Conservation (phyloP, 306 rosid species). For the Prinsepia uniflora region DNA sequence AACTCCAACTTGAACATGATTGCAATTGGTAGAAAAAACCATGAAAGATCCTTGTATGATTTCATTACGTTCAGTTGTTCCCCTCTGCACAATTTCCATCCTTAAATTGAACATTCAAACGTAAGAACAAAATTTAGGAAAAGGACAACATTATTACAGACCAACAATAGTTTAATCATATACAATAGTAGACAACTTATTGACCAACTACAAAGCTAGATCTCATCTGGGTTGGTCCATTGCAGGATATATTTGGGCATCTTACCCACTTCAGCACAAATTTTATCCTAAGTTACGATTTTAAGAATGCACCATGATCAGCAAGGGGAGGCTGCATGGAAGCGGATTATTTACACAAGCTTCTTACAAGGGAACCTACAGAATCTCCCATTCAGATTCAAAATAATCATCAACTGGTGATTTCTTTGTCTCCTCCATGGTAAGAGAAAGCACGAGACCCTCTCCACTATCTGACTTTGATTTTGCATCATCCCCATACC, state of each 20-base stretch:
- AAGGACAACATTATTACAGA: background rate
- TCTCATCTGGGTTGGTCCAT: background rate
- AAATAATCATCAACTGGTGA: conserved; percentile 22
- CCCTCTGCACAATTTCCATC: background rate
- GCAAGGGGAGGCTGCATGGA: conserved; percentile 12
- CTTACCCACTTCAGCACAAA: background rate
- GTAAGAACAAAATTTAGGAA: background rate
- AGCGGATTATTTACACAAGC: conserved; percentile 32
- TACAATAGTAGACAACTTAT: background rate
- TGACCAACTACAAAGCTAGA: background rate
- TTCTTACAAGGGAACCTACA: conserved; percentile 31
- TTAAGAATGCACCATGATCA: conserved; percentile 21
- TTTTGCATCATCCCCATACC: conserved; percentile 33
- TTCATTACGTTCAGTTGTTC: background rate
- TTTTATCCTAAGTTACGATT: conserved; percentile 3
- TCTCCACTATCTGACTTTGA: conserved; percentile 21
- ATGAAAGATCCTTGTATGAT: background rate
- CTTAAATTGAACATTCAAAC: background rate
- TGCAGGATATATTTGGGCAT: background rate
- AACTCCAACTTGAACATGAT: background rate
- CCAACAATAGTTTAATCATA: background rate
- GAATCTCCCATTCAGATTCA: conserved; percentile 87
- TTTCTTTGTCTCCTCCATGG: conserved; percentile 21
- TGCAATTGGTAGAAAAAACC: background rate
- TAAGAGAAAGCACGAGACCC: conserved; percentile 19